These are phyloP conservation scores for Pseudohalonectria lignicola DNA, from an alignment of 2,329 filamentous ascomycete genomes.

Conservation along the genomic window DNA sequence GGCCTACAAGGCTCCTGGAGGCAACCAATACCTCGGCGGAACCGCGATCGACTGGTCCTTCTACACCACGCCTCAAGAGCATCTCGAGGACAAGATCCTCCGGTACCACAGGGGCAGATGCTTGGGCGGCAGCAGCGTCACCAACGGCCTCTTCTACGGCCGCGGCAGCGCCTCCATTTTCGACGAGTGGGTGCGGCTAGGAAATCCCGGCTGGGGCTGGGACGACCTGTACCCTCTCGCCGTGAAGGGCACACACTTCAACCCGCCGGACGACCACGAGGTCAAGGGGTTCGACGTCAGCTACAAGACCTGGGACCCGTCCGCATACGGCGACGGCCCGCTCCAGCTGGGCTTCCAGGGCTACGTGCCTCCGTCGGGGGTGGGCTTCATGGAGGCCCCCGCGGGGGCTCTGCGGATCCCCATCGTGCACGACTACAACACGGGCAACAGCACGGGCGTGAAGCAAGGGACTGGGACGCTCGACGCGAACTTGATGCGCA, in stretches of 20 bases:
- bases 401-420: constrained; percentile 7
- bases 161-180: constrained; percentile 17
- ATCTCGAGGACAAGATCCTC: constrained; percentile 17
- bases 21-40: constrained; percentile 13
- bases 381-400: constrained; percentile 9
- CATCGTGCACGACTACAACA: constrained; percentile 15
- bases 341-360: constrained; percentile 13
- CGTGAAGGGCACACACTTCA: constrained; percentile 14
- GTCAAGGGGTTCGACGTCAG: constrained; percentile 12
- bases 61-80: constrained; percentile 11
- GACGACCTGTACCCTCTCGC: constrained; percentile 13
- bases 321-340: constrained; percentile 13
- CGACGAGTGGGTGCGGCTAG: constrained; percentile 18
- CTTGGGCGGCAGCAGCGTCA: constrained; percentile 19
- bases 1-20: constrained; percentile 12
- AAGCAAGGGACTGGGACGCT: constrained; percentile 16
- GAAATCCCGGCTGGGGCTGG: constrained; percentile 20
- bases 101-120: constrained; percentile 16
- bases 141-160: constrained; percentile 20
- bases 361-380: constrained; percentile 6
- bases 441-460: constrained; percentile 14
- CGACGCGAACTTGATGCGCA: constrained; percentile 11
- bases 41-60: constrained; percentile 15
- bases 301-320: constrained; percentile 15
- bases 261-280: constrained; percentile 9